Percentiles rank a stretch among this genome's conserved stretches.
These are phyloP conservation scores for Alternaria ethzedia DNA, from an alignment of 2,329 filamentous ascomycete species.

Conservation along the genomic window DNA sequence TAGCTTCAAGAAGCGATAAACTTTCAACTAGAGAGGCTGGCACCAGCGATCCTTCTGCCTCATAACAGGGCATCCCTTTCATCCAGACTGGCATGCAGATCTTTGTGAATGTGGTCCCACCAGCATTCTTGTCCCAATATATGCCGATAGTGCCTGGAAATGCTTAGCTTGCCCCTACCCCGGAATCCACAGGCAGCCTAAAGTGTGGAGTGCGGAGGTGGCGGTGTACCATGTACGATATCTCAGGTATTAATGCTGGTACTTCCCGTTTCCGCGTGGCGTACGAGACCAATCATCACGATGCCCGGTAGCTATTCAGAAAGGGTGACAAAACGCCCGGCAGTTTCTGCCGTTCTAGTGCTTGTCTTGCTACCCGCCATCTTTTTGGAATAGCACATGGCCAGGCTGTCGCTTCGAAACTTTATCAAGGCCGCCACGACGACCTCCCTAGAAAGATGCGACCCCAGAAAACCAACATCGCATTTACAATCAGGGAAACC, in stretches of 20 bases:
- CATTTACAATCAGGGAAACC: background rate
- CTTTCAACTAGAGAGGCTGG: background rate
- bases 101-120: background rate
- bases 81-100: slow-evolving; percentile 16
- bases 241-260: background rate
- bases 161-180: slow-evolving; percentile 22
- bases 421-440: background rate
- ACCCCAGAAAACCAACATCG: background rate
- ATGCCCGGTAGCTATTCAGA: background rate
- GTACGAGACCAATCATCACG: background rate
- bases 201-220: slow-evolving; percentile 32
- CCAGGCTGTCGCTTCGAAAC: background rate
- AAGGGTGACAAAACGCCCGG: background rate
- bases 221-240: background rate
- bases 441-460: background rate
- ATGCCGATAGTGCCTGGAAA: slow-evolving; percentile 27
- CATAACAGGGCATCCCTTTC: background rate
- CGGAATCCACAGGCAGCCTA: slow-evolving; percentile 16
- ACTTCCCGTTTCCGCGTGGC: slow-evolving; percentile 1
- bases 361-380: background rate
- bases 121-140: slow-evolving; percentile 17
- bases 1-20: background rate
- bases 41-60: background rate
- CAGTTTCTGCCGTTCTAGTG: background rate
- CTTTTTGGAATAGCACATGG: background rate